Evolutionary conservation across 257 asterid species (phyloP).

Genomic region (Cinchona pubescens): DNA sequence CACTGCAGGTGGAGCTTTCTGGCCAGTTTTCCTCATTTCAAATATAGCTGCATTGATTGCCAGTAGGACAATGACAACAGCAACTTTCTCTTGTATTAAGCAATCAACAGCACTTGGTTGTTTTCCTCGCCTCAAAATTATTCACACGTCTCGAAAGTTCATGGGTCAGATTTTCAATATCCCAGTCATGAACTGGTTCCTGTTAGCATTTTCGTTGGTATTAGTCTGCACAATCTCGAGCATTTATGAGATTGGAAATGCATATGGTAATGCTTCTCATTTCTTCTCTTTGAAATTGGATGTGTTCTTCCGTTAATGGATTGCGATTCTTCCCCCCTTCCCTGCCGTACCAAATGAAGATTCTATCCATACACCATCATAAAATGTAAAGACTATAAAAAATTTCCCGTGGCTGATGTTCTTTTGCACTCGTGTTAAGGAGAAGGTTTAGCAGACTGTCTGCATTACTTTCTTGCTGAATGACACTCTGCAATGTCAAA

Average conservation of each 20-base stretch:
- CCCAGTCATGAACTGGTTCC: conserved; percentile 97
- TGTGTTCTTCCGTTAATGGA: conserved; percentile 3
- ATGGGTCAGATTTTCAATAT: conserved; percentile 98
- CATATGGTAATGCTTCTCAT: conserved; percentile 68
- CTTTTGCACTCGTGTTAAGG: not conserved
- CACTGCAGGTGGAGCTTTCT: conserved; percentile 81
- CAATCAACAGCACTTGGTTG: conserved; percentile 96
- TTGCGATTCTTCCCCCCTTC: not conserved
- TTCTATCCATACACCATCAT: not conserved
- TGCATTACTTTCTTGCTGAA: not conserved
- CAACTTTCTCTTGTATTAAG: conserved; percentile 90
- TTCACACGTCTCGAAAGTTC: conserved; percentile 91
- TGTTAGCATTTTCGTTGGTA: conserved; percentile 68
- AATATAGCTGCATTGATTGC: conserved; percentile 95
- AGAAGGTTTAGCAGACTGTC: not conserved
- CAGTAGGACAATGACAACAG: conserved; percentile 96
- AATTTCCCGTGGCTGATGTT: not conserved
- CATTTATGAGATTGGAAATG: conserved; percentile 94
- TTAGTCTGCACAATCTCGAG: conserved; percentile 83
- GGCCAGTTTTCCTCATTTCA: conserved; percentile 94
- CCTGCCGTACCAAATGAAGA: not conserved
- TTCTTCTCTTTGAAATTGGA: conserved; percentile 13
- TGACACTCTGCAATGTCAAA: not conserved
- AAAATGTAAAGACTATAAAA: not conserved
- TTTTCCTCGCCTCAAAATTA: conserved; percentile 93